A percentile compares a stretch with the other conserved stretches of the same genome.
Evolutionary conservation across 352 stramenopile genomes (phyloP).

Genomic region (Globisporangium lucens): DNA sequence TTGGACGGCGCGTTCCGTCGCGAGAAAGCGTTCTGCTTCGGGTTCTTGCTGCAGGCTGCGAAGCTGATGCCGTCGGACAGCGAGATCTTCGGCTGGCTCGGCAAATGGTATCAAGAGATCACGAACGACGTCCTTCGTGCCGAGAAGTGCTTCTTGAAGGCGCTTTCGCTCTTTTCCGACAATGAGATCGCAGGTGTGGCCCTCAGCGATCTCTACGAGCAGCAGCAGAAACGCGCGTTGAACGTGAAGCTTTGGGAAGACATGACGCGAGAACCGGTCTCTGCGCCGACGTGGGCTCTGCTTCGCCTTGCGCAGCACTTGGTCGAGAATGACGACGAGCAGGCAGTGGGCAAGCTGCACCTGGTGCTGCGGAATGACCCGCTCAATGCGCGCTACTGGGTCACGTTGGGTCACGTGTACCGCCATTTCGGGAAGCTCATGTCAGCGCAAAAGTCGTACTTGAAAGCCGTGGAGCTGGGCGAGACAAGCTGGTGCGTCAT

Average conservation of each 20-base stretch:
- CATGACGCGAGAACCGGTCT: slow-evolving; percentile 50
- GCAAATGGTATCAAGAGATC: slow-evolving; percentile 73
- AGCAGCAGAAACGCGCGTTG: slow-evolving; percentile 56
- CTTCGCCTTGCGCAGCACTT: slow-evolving; percentile 69
- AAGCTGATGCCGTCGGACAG: slow-evolving; percentile 67
- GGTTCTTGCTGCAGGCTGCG: slow-evolving; percentile 58
- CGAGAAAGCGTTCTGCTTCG: slow-evolving; percentile 67
- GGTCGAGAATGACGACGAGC: slow-evolving; percentile 62
- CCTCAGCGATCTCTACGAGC: slow-evolving; percentile 68
- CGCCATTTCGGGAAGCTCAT: slow-evolving; percentile 76
- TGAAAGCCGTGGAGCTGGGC: slow-evolving; percentile 70
- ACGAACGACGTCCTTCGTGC: slow-evolving; percentile 58
- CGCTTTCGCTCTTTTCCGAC: slow-evolving; percentile 49
- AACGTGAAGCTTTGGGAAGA: slow-evolving; percentile 72
- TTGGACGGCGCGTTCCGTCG: slow-evolving; percentile 40
- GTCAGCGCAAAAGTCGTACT: slow-evolving; percentile 76
- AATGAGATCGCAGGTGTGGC: slow-evolving; percentile 57
- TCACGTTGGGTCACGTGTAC: slow-evolving; percentile 77
- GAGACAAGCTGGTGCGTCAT: slow-evolving; percentile 64
- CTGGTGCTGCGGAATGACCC: slow-evolving; percentile 72
- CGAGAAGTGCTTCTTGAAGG: slow-evolving; percentile 86
- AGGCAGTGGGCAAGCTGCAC: slow-evolving; percentile 65
- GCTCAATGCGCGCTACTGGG: slow-evolving; percentile 60
- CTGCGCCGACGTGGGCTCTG: slow-evolving; percentile 70
- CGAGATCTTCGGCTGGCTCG: slow-evolving; percentile 70